Evolutionary conservation across 2,329 filamentous ascomycete species (phyloP), one percentile per base, ranked within the genome.

Genomic region (Clarireedia homoeocarpa): DNA sequence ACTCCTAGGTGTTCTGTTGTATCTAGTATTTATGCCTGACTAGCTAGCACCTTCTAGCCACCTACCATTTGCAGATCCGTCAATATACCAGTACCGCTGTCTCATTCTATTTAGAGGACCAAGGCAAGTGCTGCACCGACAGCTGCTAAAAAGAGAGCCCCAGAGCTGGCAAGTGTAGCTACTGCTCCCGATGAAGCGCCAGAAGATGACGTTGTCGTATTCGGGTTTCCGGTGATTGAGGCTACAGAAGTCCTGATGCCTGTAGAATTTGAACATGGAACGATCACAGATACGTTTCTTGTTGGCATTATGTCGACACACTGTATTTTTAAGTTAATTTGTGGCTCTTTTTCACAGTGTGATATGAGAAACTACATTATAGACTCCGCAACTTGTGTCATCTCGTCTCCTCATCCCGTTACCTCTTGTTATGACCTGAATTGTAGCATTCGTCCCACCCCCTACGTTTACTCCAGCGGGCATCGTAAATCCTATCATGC

Each of bases 221-320:
- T 65, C 4, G 59, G 55, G 12, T 59, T 58, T 2, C 39, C 51
- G 3, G 39, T 42, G 12, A 24, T 24, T 23, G 53, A 55, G 2
- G 58, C 54, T 0, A 36, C 58, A 15, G 68, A 69, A 14, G 77
- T 74, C 5, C 72, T 74, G 48, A 88, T 73, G 36, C 77, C 79
- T 9, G 64, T 66, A 7, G 76, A 81, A 61, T 75, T 77, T 62
- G 82, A 86, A 61, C 85, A 89, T 56, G 77, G 71, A 44, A 72
- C 71, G 23, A 72, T 67, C 14, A 77, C 73, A 20, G 75, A 71
- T 4, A 80, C 75, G 6, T 73, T 72, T 49, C 74, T 71, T 38
- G 77, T 78, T 72, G 91, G 85, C 36, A 80, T 84, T 61, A 91
- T 81, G 65, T 91, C 87, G 65, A 86, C 84, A 71, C 88, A 92